A percentile compares a stretch with the other conserved stretches of the same genome.
Conservation (phyloP, 73 alveolate genomes). For the Tetrahymena malaccensis region DNA sequence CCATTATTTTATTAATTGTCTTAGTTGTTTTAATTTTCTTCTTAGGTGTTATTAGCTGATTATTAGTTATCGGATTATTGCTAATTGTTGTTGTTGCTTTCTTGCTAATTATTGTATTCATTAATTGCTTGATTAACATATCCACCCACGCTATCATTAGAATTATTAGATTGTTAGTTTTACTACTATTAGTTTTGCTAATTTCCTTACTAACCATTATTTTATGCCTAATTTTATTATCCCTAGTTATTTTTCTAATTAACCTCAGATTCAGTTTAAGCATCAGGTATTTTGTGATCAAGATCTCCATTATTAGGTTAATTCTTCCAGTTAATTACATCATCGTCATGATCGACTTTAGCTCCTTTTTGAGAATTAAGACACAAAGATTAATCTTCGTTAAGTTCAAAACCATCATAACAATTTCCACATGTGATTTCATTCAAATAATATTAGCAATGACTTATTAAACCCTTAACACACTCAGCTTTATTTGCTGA, state of each 20-base stretch:
- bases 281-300: background rate
- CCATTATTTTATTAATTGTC: background rate
- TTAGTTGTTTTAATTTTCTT: background rate
- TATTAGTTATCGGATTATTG: background rate
- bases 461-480: background rate
- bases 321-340: background rate
- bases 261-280: background rate
- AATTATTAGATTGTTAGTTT: background rate
- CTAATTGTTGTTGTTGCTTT: background rate
- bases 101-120: background rate
- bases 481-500: background rate
- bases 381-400: background rate
- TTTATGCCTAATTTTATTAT: background rate
- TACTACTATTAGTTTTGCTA: background rate
- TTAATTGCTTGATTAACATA: background rate
- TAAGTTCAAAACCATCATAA: background rate
- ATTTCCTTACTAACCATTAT: background rate
- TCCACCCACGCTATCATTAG: background rate
- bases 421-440: background rate
- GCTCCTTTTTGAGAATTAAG: background rate
- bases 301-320: background rate
- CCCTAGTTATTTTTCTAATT: background rate
- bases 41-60: background rate
- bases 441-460: background rate
- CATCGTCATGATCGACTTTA: background rate